Percentiles rank a stretch among this genome's conserved stretches.
phyloP scores from a whole-genome alignment of 1,284 basidiomycete genomes.

The Heterobasidion occidentale region DNA sequence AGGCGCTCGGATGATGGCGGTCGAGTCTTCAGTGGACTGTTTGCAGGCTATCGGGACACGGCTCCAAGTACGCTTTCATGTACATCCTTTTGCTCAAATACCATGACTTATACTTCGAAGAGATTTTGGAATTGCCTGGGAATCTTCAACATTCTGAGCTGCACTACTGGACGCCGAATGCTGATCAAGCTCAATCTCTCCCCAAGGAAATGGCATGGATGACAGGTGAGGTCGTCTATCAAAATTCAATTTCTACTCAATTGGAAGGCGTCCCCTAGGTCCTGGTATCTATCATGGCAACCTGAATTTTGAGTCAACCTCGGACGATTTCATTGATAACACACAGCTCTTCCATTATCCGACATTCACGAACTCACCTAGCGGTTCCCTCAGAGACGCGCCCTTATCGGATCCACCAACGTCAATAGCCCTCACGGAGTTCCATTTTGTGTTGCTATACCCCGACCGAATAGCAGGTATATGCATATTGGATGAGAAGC shows the following conservation, averaged over 20 bases:
- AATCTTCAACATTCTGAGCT: slow-evolving; percentile 68
- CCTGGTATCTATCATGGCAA: slow-evolving; percentile 82
- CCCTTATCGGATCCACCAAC: slow-evolving; percentile 38
- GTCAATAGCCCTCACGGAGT: slow-evolving; percentile 84
- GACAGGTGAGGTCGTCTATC: slow-evolving; percentile 48
- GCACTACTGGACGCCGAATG: slow-evolving; percentile 65
- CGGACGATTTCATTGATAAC: slow-evolving; percentile 75
- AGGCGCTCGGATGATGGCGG: slow-evolving; percentile 66
- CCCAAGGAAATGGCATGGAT: slow-evolving; percentile 82
- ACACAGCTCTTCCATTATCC: slow-evolving; percentile 68
- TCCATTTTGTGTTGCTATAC: slow-evolving; percentile 89
- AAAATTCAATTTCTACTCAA: slow-evolving; percentile 10
- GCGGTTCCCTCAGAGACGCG: slow-evolving; percentile 12
- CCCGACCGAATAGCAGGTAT: slow-evolving; percentile 74
- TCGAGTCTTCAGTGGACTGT: slow-evolving; percentile 69
- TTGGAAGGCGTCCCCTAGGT: slow-evolving; percentile 29
- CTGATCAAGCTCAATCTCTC: slow-evolving; percentile 58
- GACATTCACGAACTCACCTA: slow-evolving; percentile 21
- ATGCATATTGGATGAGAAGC: slow-evolving; percentile 73
- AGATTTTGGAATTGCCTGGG: slow-evolving; percentile 83
- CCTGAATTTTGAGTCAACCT: slow-evolving; percentile 56
- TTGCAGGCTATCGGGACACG: slow-evolving; percentile 64
- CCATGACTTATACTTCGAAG: slow-evolving; percentile 31
- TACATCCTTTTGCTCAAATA: neutral
- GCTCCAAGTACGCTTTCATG: slow-evolving; percentile 61